These are phyloP conservation scores for Trichosporon coremiiforme DNA, from an alignment of 1,284 basidiomycete genomes.

Conservation along the genomic window DNA sequence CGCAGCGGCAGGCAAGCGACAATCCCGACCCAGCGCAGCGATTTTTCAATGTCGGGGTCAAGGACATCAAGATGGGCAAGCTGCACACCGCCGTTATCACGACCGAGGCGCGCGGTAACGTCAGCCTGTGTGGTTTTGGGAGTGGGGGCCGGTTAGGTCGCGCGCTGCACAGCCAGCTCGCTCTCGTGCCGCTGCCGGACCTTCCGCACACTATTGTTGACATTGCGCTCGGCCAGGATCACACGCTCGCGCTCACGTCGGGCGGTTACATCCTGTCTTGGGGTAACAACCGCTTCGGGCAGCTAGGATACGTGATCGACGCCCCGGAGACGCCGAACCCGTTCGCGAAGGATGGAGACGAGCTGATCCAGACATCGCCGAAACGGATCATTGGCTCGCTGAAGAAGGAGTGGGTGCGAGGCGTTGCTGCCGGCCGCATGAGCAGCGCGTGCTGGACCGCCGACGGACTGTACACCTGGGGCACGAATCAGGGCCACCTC, in stretches of 20 bases:
- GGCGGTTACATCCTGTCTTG: conserved; percentile 84
- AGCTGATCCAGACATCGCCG: conserved; percentile 73
- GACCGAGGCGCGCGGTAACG: conserved; percentile 69
- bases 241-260: conserved; percentile 81
- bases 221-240: conserved; percentile 88
- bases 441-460: conserved; percentile 88
- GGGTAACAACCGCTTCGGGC: conserved; percentile 83
- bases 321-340: conserved; percentile 44
- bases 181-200: conserved; percentile 65
- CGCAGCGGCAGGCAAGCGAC: conserved; percentile 57
- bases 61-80: conserved; percentile 74
- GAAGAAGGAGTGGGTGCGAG: conserved; percentile 76
- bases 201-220: conserved; percentile 63
- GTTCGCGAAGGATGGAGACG: conserved; percentile 51
- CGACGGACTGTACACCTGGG: conserved; percentile 89
- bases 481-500: conserved; percentile 89
- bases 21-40: conserved; percentile 48
- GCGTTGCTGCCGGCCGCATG: conserved; percentile 83
- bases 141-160: conserved; percentile 80
- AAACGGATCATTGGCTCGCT: conserved; percentile 74
- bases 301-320: conserved; percentile 87
- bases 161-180: conserved; percentile 76
- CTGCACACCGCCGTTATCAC: conserved; percentile 81
- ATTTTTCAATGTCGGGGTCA: conserved; percentile 63
- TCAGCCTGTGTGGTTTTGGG: conserved; percentile 83